Evolutionary conservation across 2,329 filamentous ascomycete genomes (phyloP), one percentile per base, ranked within the genome.

Genomic region (Paecilomyces niveus): DNA sequence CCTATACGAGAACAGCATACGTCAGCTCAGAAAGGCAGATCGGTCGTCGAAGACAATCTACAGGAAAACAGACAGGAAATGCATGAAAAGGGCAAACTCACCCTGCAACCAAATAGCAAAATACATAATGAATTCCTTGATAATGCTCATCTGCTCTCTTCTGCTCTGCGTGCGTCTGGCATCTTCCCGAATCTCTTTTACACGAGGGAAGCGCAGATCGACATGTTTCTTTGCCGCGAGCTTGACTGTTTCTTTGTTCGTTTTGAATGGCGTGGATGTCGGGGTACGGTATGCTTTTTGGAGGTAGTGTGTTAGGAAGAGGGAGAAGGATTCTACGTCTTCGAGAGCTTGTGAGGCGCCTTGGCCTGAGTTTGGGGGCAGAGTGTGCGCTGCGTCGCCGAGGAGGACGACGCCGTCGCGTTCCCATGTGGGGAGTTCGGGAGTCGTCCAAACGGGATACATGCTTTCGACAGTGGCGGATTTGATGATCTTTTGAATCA

Each of bases 321-420:
- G 59, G 0, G 74, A 70, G 9, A 84, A 69, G 0, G 77, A 73
- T 60, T 81, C 78, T 0, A 74, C 76, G 67, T 85, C 83, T 65
- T 85, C 83, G 10, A 85, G 64, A 0, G 80, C 83, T 67, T 84
- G 82, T 3, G 77, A 80, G 0, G 79, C 76, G 0, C 83, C 83
- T 66, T 85, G 83, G 1, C 82, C 82, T 0, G 78, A 78, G 5
- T 77, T 80, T 0, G 83, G 77, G 1, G 80, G 78, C 57, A 85
- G 71, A 0, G 82, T 81, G 68, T 85, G 83, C 0, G 81, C 82
- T 1, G 82, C 82, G 66, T 85, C 83, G 3, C 83, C 83, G 2
- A 85, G 69, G 1, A 86, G 68, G 3, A 85, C 73, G 2, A 83
- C 75, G 0, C 80, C 73, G 9, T 78, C 70, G 5, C 72, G 68